Evolutionary conservation across 441 rosid species (phyloP).

Genomic region (Biscutella laevigata): DNA sequence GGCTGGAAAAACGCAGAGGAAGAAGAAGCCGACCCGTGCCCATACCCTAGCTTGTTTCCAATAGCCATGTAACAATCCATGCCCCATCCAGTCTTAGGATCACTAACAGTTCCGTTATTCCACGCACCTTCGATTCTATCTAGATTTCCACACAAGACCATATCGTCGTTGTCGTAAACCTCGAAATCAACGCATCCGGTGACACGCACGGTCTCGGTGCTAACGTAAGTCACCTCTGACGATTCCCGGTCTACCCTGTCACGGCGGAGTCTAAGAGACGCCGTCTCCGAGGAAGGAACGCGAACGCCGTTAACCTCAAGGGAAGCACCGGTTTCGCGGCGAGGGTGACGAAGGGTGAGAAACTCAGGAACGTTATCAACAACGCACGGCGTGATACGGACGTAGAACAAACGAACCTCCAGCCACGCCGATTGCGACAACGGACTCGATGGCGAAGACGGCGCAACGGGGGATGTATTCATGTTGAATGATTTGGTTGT

Average conservation of each 20-base stretch:
- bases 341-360: conserved; percentile 62
- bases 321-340: conserved; percentile 59
- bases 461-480: conserved; percentile 15
- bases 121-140: conserved; percentile 62
- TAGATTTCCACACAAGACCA: conserved; percentile 64
- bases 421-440: conserved; percentile 43
- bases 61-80: conserved; percentile 68
- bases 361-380: conserved; percentile 54
- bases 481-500: conserved; percentile 37
- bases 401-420: conserved; percentile 75
- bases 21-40: conserved; percentile 24
- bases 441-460: conserved; percentile 17
- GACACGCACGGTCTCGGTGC: conserved; percentile 74
- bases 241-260: conserved; percentile 67
- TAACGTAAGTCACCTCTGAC: conserved; percentile 73
- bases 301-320: conserved; percentile 72
- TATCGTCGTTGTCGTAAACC: conserved; percentile 46
- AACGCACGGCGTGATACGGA: conserved; percentile 52
- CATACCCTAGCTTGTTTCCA: too few species aligned
- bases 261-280: conserved; percentile 57
- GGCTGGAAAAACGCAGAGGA: conserved; percentile 45
- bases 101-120: conserved; percentile 40
- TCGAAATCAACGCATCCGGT: conserved; percentile 76
- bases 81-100: conserved; percentile 59
- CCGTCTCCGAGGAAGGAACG: conserved; percentile 53